A percentile compares a stretch with the other conserved stretches of the same genome.
Evolutionary conservation across 2,329 filamentous ascomycete genomes (phyloP).

Genomic region (Phyllosticta citrichinensis): DNA sequence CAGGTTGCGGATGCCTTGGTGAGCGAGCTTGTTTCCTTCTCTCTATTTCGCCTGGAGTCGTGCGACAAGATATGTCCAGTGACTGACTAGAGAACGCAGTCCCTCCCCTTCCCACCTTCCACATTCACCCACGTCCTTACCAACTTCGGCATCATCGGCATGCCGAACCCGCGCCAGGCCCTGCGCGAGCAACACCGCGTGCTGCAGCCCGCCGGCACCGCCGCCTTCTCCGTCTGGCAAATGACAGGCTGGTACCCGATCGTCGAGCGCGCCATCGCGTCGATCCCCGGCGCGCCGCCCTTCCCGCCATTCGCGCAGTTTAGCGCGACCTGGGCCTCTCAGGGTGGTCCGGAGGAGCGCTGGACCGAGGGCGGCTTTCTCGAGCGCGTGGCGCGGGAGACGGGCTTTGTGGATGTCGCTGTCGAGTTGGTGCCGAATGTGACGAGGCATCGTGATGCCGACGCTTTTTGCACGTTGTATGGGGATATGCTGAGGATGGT

Average conservation of each 20-base stretch:
- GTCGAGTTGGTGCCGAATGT: not conserved
- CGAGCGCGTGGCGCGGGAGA: not conserved
- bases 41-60: conserved; percentile 20
- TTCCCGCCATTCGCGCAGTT: conserved; percentile 3
- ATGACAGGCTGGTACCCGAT: conserved; percentile 2
- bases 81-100: not conserved
- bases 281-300: not conserved
- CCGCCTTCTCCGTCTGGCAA: conserved; percentile 43
- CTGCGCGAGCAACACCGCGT: conserved; percentile 21
- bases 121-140: conserved; percentile 26
- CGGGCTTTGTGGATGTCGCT: conserved; percentile 3
- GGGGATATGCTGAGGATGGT: not conserved
- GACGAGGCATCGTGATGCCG: not conserved
- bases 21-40: conserved; percentile 17
- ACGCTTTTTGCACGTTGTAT: not conserved
- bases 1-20: conserved; percentile 40
- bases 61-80: not conserved
- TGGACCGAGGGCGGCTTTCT: conserved; percentile 4
- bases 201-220: conserved; percentile 48
- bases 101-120: conserved; percentile 2
- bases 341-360: not conserved
- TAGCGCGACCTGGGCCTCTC: too few species aligned
- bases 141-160: conserved; percentile 39
- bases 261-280: not conserved
- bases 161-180: conserved; percentile 33